A percentile compares a stretch with the other conserved stretches of the same genome.
phyloP scores from a whole-genome alignment of 2,329 filamentous ascomycete genomes.

The Fusarium succisae region DNA sequence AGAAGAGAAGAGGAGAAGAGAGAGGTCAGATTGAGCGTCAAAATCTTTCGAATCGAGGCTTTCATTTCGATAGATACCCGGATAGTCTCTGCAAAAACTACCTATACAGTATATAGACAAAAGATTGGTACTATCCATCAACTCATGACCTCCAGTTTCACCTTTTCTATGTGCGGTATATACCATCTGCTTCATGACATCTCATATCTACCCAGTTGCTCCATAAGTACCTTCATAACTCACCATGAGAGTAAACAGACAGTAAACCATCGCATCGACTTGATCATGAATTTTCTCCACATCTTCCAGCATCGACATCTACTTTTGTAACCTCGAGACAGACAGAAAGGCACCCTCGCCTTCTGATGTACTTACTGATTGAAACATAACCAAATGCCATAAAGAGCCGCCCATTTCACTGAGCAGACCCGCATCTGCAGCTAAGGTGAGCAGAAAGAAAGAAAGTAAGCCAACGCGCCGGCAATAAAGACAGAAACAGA shows the following conservation, averaged over 20 bases:
- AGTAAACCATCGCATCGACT: not conserved
- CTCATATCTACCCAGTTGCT: not conserved
- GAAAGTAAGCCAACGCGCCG: slow-evolving; percentile 29
- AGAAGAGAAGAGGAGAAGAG: not conserved
- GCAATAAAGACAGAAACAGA: slow-evolving; percentile 22
- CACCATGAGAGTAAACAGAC: not conserved
- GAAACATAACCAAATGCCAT: slow-evolving; percentile 1
- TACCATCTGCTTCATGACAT: slow-evolving; percentile 26
- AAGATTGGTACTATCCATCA: not conserved
- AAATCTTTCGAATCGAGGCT: slow-evolving; percentile 10
- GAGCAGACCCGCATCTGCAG: slow-evolving; percentile 19
- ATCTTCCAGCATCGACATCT: not conserved
- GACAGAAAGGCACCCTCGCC: slow-evolving; percentile 8
- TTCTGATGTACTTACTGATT: not conserved
- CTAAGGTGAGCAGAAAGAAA: not conserved
- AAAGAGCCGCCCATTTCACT: slow-evolving; percentile 25
- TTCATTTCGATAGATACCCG: slow-evolving; percentile 24
- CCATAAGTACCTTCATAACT: not conserved
- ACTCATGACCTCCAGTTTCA: not conserved
- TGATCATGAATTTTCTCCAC: not conserved
- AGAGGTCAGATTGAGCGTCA: not conserved
- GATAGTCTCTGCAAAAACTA: slow-evolving; percentile 11
- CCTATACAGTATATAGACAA: slow-evolving; percentile 15
- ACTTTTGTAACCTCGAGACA: not conserved
- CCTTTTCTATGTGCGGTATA: slow-evolving; percentile 19